Conservation (phyloP, 768 basidiomycete species). For the Phaeolepiota aurea region DNA sequence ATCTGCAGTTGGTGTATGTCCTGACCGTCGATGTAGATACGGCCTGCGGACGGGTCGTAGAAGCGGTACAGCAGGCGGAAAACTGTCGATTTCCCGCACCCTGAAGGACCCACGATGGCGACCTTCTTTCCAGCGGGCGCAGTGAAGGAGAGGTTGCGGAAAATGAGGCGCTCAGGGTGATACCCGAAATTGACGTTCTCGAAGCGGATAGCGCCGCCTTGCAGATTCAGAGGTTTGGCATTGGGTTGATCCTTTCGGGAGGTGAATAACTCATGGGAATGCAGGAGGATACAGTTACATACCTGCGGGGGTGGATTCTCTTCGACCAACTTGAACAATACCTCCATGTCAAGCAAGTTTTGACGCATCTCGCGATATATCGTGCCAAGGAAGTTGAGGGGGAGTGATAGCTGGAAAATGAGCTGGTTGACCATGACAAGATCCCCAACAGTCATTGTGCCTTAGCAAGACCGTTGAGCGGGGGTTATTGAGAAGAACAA, state of each 20-base stretch:
- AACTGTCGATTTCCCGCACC: slow-evolving; percentile 96
- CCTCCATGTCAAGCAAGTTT: slow-evolving; percentile 95
- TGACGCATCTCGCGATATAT: slow-evolving; percentile 97
- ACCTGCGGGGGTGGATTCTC: slow-evolving; percentile 70
- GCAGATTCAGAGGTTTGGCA: slow-evolving; percentile 60
- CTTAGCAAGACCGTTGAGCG: slow-evolving; percentile 25
- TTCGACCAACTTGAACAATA: slow-evolving; percentile 82
- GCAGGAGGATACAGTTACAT: slow-evolving; percentile 8
- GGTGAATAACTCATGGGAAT: neutral
- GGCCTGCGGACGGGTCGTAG: slow-evolving; percentile 77
- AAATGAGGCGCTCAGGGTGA: slow-evolving; percentile 88
- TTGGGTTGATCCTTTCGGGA: slow-evolving; percentile 51
- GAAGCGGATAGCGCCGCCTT: slow-evolving; percentile 85
- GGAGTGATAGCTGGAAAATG: slow-evolving; percentile 93
- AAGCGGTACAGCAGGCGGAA: slow-evolving; percentile 92
- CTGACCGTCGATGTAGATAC: slow-evolving; percentile 85
- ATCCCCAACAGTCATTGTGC: slow-evolving; percentile 97
- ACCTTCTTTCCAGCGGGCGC: slow-evolving; percentile 96
- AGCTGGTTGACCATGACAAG: slow-evolving; percentile 99
- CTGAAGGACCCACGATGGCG: slow-evolving; percentile 94
- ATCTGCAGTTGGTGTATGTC: slow-evolving; percentile 69
- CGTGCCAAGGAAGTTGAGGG: slow-evolving; percentile 94
- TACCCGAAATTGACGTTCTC: slow-evolving; percentile 91
- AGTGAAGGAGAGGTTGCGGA: slow-evolving; percentile 78
- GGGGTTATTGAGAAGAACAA: neutral